Base-by-base conservation (phyloP, 495 filamentous ascomycete species). In the Aspergillus avenaceus region DNA sequence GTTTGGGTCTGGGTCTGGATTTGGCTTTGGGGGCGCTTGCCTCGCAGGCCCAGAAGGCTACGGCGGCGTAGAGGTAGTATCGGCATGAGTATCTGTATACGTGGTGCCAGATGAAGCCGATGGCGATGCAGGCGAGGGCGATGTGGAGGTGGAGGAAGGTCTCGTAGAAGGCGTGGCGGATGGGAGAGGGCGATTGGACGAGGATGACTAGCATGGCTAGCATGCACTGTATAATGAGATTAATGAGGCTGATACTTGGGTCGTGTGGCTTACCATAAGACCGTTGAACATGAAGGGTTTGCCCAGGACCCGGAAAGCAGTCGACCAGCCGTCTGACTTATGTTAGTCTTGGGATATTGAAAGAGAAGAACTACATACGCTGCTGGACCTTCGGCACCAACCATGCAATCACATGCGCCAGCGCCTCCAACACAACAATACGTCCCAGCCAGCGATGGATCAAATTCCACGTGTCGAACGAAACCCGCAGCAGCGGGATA, bases 81-180 rank as follows among this genome's bases (percentile, higher is more conserved):
- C n/a, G n/a, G n/a, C n/a, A n/a, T n/a, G n/a, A n/a, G n/a, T n/a
- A n/a, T n/a, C n/a, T n/a, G n/a, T n/a, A n/a, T n/a, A n/a, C n/a
- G n/a, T 97, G 92, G 29, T 89, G 68, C 78, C 83, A 95, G 1
- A 86, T 69, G 56, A 77, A 77, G 46, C 73, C 78, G 25, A 91
- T 78, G 18, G 76, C 65, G 32, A 86, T 56, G 14, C 80, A 64
- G 11, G 82, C 87, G 12, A 91, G 63, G 21, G 81, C 70, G 54
- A 95, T 87, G 66, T 98, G 93, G 18, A 85, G 58, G 55, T 87
- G 83, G 49, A 97, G 74, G 71, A 97, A 98, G 0, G 86, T 88
- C 68, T 97, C 95, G 67, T 98, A 97, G 68, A 95, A 96, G 16
- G 92, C 91, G 65, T 96, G 92, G 28, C 93, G 83, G 34, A 98